Evolutionary conservation across 2,329 filamentous ascomycete genomes (phyloP).

Genomic region (Fusarium subtropicale): DNA sequence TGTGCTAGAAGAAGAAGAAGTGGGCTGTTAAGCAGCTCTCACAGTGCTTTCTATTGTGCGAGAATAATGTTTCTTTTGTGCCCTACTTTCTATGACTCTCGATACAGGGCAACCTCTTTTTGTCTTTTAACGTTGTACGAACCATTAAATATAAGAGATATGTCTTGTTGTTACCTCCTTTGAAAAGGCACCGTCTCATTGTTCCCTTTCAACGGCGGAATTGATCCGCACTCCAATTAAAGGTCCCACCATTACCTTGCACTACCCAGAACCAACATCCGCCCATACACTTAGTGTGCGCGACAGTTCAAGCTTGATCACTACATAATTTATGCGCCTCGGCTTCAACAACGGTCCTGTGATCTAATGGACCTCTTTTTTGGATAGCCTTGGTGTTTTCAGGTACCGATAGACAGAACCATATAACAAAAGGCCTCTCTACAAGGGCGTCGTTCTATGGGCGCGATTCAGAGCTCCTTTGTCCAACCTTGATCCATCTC

Average conservation of each 20-base stretch:
- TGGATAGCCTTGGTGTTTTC: not conserved
- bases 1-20: no score
- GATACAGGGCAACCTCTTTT: no score
- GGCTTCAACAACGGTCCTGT: conserved; percentile 1
- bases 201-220: conserved; percentile 13
- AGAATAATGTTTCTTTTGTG: no score
- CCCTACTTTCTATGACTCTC: no score
- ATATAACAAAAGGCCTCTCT: not conserved
- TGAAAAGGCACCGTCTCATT: not conserved
- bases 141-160: not conserved
- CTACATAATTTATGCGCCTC: conserved; percentile 26
- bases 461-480: conserved; percentile 19
- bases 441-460: conserved; percentile 7
- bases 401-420: not conserved
- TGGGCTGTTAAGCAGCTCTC: no score
- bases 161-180: not conserved
- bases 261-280: conserved; percentile 6
- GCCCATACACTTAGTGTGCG: not conserved
- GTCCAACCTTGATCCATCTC: conserved; percentile 4
- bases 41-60: no score
- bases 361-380: not conserved
- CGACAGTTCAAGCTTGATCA: conserved; percentile 32
- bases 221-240: conserved; percentile 18
- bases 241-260: conserved; percentile 29
- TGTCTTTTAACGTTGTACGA: no score